Percentiles rank a stretch among this genome's conserved stretches.
Conservation (phyloP, 1,284 basidiomycete genomes). For the Pseudozyma hubeiensis region DNA sequence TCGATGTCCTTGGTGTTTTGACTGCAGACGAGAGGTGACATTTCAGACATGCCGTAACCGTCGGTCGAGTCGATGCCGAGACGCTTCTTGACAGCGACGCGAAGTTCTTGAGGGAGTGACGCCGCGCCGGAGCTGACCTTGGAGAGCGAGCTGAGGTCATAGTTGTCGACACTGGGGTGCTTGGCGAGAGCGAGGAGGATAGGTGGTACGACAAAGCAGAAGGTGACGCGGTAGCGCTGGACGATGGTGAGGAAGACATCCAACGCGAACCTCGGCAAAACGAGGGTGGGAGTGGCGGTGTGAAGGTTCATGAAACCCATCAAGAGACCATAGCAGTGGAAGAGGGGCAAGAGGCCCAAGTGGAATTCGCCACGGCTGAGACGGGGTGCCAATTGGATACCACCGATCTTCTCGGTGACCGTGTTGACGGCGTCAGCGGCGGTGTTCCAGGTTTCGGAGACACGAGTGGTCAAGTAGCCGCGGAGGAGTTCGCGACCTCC, state of each 20-base stretch:
- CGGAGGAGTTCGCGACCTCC: conserved; percentile 31
- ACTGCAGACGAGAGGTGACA: conserved; percentile 64
- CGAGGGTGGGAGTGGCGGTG: conserved; percentile 60
- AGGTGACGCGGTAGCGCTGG: conserved; percentile 58
- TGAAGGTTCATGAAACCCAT: conserved; percentile 62
- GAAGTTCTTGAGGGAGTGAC: conserved; percentile 53
- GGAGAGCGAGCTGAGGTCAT: conserved; percentile 58
- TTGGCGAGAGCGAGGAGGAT: conserved; percentile 65
- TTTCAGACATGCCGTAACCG: conserved; percentile 68
- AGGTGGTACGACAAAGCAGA: conserved; percentile 66
- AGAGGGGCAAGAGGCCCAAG: conserved; percentile 62
- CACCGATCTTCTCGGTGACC: conserved; percentile 31
- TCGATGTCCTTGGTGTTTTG: conserved; percentile 59
- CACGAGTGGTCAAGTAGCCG: conserved; percentile 52
- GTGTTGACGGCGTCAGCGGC: conserved; percentile 35
- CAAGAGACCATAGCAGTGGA: conserved; percentile 67
- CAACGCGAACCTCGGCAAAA: conserved; percentile 58
- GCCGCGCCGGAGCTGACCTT: conserved; percentile 65
- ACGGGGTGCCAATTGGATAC: conserved; percentile 34
- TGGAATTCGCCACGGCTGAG: conserved; percentile 59
- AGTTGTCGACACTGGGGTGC: conserved; percentile 55
- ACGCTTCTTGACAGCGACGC: conserved; percentile 50
- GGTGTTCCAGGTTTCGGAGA: conserved; percentile 52
- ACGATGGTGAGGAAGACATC: conserved; percentile 60
- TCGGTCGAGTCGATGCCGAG: conserved; percentile 61